These are phyloP conservation scores for Alternaria ventricosa DNA, from an alignment of 2,329 filamentous ascomycete genomes.

Conservation along the genomic window DNA sequence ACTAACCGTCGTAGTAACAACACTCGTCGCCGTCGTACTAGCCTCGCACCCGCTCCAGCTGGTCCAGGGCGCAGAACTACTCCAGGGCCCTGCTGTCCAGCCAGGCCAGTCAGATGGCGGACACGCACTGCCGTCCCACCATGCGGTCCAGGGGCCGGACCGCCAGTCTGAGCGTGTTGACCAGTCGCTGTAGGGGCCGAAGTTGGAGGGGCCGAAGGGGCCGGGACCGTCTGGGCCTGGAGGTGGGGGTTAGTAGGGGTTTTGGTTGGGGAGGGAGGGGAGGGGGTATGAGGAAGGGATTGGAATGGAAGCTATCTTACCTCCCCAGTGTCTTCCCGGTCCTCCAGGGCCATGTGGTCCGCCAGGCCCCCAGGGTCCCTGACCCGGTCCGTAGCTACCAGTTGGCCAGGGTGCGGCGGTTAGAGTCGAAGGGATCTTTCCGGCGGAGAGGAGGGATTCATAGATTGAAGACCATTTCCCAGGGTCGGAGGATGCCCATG, in stretches of 20 bases:
- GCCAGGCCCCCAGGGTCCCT: constrained; percentile 23
- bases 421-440: constrained; percentile 35
- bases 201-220: constrained; percentile 35
- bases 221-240: constrained; percentile 27
- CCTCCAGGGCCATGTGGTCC: constrained; percentile 5
- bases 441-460: constrained; percentile 31
- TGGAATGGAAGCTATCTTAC: constrained; percentile 9
- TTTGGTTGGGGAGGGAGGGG: neutral
- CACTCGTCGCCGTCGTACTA: constrained; percentile 39
- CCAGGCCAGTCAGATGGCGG: constrained; percentile 46
- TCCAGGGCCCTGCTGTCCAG: constrained; percentile 47
- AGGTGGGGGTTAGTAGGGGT: neutral
- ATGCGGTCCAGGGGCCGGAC: constrained; percentile 41
- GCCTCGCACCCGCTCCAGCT: constrained; percentile 43
- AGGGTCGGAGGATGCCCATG: constrained; percentile 30
- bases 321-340: constrained; percentile 25
- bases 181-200: constrained; percentile 41
- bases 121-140: constrained; percentile 44
- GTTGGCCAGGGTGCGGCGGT: constrained; percentile 34
- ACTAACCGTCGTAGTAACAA: constrained; percentile 37
- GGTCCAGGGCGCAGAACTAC: constrained; percentile 45
- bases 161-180: constrained; percentile 35
- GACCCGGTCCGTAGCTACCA: constrained; percentile 27
- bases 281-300: neutral
- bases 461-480: constrained; percentile 35